Evolutionary conservation across 192 early-diverging fungal species (phyloP).

Genomic region (Podochytrium sp.): DNA sequence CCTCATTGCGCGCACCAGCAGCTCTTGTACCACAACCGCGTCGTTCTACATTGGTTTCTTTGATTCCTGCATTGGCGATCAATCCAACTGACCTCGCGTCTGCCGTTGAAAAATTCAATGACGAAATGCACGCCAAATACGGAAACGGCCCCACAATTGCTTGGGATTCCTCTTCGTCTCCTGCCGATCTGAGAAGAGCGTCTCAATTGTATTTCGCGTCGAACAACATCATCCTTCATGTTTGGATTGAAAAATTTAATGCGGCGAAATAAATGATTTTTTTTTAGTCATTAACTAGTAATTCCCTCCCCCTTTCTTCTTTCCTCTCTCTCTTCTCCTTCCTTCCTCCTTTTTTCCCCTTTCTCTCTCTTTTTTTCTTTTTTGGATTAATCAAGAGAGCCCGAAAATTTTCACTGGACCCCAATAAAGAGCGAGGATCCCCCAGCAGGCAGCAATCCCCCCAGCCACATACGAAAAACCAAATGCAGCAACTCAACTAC

Average conservation of each 20-base stretch:
- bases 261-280: not conserved
- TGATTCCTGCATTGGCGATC: not conserved
- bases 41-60: not conserved
- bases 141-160: not conserved
- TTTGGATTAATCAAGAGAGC: no score
- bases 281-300: not conserved
- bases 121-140: not conserved
- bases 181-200: not conserved
- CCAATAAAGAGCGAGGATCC: no score
- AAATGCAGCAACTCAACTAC: no score
- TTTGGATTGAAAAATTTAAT: not conserved
- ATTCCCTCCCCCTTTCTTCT: not conserved
- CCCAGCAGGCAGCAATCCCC: no score
- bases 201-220: not conserved
- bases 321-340: not conserved
- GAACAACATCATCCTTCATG: not conserved
- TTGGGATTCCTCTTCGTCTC: not conserved
- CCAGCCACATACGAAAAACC: no score
- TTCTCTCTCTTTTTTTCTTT: not conserved
- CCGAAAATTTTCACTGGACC: no score
- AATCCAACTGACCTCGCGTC: no score
- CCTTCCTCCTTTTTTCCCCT: not conserved
- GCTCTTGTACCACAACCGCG: not conserved
- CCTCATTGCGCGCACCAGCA: not conserved
- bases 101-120: not conserved